Base-by-base conservation (phyloP, 2,329 filamentous ascomycete species). In the Epichloe coenophiala region DNA sequence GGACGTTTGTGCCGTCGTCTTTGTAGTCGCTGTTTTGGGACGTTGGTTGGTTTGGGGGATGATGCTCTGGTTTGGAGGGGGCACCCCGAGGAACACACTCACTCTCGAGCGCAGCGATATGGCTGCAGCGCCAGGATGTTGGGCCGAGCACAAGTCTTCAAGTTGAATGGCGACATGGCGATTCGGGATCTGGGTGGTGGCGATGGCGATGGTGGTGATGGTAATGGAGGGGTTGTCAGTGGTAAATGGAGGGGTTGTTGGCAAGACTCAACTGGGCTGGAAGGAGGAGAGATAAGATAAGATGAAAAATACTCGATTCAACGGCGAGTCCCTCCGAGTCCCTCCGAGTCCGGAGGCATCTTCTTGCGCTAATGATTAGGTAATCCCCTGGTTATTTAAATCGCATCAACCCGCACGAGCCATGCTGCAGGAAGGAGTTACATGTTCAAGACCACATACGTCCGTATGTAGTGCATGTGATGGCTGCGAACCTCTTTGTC, bases 1-100 rank as follows among this genome's bases (percentile, higher is more conserved):
- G 83, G 61, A 97, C 82, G 63, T 97, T 97, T 53, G 83, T 91
- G 58, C 93, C 93, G 65, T 98, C 86, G 66, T 98, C 91, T 72
- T 98, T 96, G 78, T 98, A 97, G 77, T 98, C 93, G 72, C 88
- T 94, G 63, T 47, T 9, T 21, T 45, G 62, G 47, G 59, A 47
- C 44, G 41, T 47, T 47, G 54, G 50, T 39, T 15, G 43, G 23
- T 9, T 13, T 31, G 21, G n/a, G n/a, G n/a, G 43, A 27, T 13
- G 43, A 19, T 23, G n/a, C 5, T 13, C 4, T 35, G 23, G 41
- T 23, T 47, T 50, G 38, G 40, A 42, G 36, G 55, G 53, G 50
- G 49, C 42, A 45, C 8, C 3, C 31, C 31, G 45, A 48, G 53
- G 50, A 47, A 52, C 53, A 49, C 47, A 69, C 82, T 68, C 71